A percentile compares a stretch with the other conserved stretches of the same genome.
phyloP scores from a whole-genome alignment of 164 flowering plant species.

The Dillenia suffruticosa region DNA sequence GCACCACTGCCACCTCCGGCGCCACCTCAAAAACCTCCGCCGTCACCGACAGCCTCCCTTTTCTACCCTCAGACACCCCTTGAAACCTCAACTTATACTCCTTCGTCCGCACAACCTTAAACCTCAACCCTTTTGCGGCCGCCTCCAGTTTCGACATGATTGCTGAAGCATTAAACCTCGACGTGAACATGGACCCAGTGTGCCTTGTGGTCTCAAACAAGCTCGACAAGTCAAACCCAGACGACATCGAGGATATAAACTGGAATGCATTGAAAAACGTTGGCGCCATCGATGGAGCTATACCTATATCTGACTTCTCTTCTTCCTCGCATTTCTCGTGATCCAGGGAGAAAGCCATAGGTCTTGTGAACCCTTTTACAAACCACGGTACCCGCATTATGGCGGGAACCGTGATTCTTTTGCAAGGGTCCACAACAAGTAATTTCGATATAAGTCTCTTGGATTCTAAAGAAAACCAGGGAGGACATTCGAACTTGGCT shows the following conservation, averaged over 20 bases:
- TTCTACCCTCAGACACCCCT: slow-evolving; percentile 55
- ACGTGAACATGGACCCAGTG: slow-evolving; percentile 57
- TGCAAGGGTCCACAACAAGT: slow-evolving; percentile 51
- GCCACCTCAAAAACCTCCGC: slow-evolving; percentile 84
- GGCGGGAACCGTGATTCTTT: slow-evolving; percentile 40
- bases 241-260: slow-evolving; percentile 77
- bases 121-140: slow-evolving; percentile 46
- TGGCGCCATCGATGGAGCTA: slow-evolving; percentile 25
- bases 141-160: slow-evolving; percentile 54
- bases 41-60: slow-evolving; percentile 55
- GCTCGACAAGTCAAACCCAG: slow-evolving; percentile 73
- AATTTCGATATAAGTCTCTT: slow-evolving; percentile 44
- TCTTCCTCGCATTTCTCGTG: slow-evolving; percentile 8
- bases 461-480: slow-evolving; percentile 63
- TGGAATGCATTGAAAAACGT: slow-evolving; percentile 73
- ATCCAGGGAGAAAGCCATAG: slow-evolving; percentile 16
- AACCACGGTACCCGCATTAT: slow-evolving; percentile 61
- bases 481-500: slow-evolving; percentile 55
- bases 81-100: slow-evolving; percentile 57
- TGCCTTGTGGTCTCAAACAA: slow-evolving; percentile 55
- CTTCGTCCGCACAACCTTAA: slow-evolving; percentile 33
- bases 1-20: slow-evolving; percentile 66
- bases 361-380: slow-evolving; percentile 31
- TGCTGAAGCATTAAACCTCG: slow-evolving; percentile 42
- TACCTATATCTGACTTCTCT: not conserved